These are phyloP conservation scores for Beauveria varroae DNA, from an alignment of 2,329 filamentous ascomycete species.

Conservation along the genomic window DNA sequence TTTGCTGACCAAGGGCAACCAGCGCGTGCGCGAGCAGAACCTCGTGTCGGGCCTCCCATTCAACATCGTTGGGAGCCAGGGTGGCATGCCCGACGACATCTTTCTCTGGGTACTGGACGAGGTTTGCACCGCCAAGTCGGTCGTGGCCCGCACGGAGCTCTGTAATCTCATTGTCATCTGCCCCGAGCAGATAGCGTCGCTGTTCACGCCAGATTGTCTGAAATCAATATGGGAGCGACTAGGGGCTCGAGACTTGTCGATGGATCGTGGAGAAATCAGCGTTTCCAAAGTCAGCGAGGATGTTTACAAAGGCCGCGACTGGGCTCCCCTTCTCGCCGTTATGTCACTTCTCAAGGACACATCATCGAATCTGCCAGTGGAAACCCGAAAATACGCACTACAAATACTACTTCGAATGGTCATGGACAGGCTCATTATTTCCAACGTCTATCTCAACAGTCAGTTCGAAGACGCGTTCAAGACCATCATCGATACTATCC, in stretches of 20 bases:
- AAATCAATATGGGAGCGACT: slow-evolving; percentile 49
- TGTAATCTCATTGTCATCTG: slow-evolving; percentile 43
- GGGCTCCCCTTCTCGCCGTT: slow-evolving; percentile 37
- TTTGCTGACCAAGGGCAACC: slow-evolving; percentile 38
- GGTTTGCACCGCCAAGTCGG: slow-evolving; percentile 46
- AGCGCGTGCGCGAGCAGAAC: slow-evolving; percentile 43
- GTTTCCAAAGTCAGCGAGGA: slow-evolving; percentile 18
- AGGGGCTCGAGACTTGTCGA: slow-evolving; percentile 45
- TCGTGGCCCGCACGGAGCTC: slow-evolving; percentile 54
- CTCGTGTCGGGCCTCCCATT: slow-evolving; percentile 57
- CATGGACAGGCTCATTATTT: slow-evolving; percentile 42
- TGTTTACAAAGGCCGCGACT: slow-evolving; percentile 33
- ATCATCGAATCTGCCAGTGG: slow-evolving; percentile 27
- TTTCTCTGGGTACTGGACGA: slow-evolving; percentile 59
- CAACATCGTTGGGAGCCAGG: slow-evolving; percentile 32
- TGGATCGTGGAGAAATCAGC: slow-evolving; percentile 18
- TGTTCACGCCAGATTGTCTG: slow-evolving; percentile 39
- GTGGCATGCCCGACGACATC: slow-evolving; percentile 52
- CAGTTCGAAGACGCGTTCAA: slow-evolving; percentile 35
- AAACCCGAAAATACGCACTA: slow-evolving; percentile 31
- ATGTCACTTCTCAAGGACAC: slow-evolving; percentile 34
- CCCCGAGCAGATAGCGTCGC: slow-evolving; percentile 32
- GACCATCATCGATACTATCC: slow-evolving; percentile 36
- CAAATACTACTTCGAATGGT: slow-evolving; percentile 47
- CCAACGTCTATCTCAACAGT: slow-evolving; percentile 33